Evolutionary conservation across 2,329 filamentous ascomycete species (phyloP), one percentile per base, ranked within the genome.

Genomic region (Verticillium zaregamsianum): DNA sequence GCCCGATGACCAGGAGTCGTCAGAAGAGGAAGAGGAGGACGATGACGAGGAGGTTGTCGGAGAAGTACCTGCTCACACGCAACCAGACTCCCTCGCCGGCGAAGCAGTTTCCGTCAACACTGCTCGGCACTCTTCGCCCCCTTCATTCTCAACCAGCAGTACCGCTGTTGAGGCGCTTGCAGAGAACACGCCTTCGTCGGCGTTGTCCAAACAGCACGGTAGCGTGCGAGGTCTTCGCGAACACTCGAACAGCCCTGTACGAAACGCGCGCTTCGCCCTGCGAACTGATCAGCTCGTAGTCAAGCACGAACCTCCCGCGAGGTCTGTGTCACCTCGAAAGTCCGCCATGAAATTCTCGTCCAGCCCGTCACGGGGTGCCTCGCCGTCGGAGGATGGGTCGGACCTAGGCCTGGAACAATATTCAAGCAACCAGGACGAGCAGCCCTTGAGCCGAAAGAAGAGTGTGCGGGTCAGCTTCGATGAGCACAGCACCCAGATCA

Each of bases 401-500:
- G 82, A 81, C 66, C 74, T 67, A 37, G 70, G 68, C 14, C 66
- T 68, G 17, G 67, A 63, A 5, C 58, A 59, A 5, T 68, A 70
- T 7, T 66, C 71, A 2, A 65, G 66, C 23, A 65, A 65, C 39
- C 65, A 60, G 25, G 77, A 81, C 2, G 82, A 84, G 12, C 31
- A 68, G 1, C 57, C 68, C 2, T 35, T 73, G 1, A 68, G 74
- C 20, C 80, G 85, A 63, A 92, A 87, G 75, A 92, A 89, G 73
- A 84, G 81, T 45, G 84, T 85, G 1, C 82, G 90, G 28, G 90
- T 93, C 56, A 97, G 92, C 75, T 97, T 93, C 70, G 89, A 92
- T 65, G 89, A 92, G 58, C 82, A 83, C 37, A 80, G 76, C n/a
- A 83, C 81, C 9, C 76, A 83, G 11, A 76, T 86, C 2, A 79